Percentiles rank a stretch among this genome's conserved stretches.
Conservation (phyloP, 2,329 filamentous ascomycete species). For the Penicillium oxalicum region DNA sequence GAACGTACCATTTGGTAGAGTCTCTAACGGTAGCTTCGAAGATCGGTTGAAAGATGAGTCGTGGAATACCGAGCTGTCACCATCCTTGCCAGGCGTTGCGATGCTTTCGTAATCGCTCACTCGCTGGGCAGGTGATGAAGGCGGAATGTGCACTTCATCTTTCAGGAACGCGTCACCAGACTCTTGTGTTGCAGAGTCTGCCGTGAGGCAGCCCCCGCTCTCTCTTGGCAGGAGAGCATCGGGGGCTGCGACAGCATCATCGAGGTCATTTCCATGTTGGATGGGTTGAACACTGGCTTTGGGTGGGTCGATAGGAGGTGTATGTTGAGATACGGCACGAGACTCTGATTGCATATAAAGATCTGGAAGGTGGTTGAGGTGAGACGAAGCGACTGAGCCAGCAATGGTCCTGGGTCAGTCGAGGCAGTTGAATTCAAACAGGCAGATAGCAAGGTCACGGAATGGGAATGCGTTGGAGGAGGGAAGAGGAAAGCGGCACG, state of each 20-base stretch:
- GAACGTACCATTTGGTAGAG: constrained; percentile 72
- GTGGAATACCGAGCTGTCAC: constrained; percentile 47
- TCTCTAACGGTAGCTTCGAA: constrained; percentile 46
- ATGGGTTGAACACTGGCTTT: constrained; percentile 34
- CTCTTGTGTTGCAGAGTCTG: constrained; percentile 14
- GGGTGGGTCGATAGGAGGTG: constrained; percentile 35
- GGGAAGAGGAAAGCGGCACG: constrained; percentile 8
- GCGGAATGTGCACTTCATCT: constrained; percentile 21
- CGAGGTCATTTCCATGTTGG: constrained; percentile 56
- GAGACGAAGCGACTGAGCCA: constrained; percentile 51
- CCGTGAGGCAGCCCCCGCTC: constrained; percentile 25
- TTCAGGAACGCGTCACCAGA: constrained; percentile 22
- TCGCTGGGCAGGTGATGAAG: constrained; percentile 45
- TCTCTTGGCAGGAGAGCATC: constrained; percentile 38
- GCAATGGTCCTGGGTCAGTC: constrained; percentile 47
- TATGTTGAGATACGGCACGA: constrained; percentile 45
- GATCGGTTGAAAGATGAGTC: constrained; percentile 43
- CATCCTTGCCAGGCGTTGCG: constrained; percentile 29
- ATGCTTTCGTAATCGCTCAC: constrained; percentile 53
- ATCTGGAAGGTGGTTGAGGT: constrained; percentile 27
- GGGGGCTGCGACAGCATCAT: constrained; percentile 39
- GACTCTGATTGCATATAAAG: constrained; percentile 63
- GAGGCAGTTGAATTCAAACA: constrained; percentile 10
- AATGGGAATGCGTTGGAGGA: constrained; percentile 9
- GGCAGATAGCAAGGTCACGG: constrained; percentile 3